Evolutionary conservation across 176 grass and related monocot genomes (phyloP), one percentile per base, ranked within the genome.

Genomic region (Melocanna baccifera): DNA sequence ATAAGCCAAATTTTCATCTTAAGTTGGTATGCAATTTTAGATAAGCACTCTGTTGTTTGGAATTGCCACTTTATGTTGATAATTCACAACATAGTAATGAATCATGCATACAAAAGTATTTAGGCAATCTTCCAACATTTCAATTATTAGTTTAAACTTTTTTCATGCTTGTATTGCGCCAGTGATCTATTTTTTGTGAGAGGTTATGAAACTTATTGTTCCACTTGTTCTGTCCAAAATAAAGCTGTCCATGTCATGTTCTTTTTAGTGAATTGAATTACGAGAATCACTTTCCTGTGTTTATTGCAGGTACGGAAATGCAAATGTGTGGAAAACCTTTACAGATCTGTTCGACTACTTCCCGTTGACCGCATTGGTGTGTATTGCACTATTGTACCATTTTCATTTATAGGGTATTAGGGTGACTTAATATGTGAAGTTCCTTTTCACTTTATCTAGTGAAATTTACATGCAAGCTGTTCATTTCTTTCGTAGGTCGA

Each of bases 311-410:
- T 98, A 98, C 41, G 93, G 96, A 45, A 98, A 90, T 37, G 96
- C 96, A 79, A 98, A 93, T 41, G 96, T 98, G 28, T 98, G 96
- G 96, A 98, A 98, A 94, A 98, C 87, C 37, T 98, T 98, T 67
- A 98, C 96, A 19, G 96, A 98, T 73, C 87, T 98, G 9, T 98
- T 98, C 62, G 96, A 98, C 84, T 98, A 95, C 82, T 95, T 98
- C 75, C 96, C 96, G 4, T 81, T 98, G 87, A 98, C 96, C 2
- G 93, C 96, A 88, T 70, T 98, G 93, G 96, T 98, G 59, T 53
- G 89, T 91, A 66, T 32, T 79, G 6, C 43, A n/a, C 62, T 80
- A 13, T 4, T 37, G 16, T 39, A 68, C 13, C 77, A 61, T 76
- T 83, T 71, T 15, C 40, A 71, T 68, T 43, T 43, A 25, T 76